Evolutionary conservation across 148 eudicot species (phyloP).

Genomic region (Polygonum aviculare): DNA sequence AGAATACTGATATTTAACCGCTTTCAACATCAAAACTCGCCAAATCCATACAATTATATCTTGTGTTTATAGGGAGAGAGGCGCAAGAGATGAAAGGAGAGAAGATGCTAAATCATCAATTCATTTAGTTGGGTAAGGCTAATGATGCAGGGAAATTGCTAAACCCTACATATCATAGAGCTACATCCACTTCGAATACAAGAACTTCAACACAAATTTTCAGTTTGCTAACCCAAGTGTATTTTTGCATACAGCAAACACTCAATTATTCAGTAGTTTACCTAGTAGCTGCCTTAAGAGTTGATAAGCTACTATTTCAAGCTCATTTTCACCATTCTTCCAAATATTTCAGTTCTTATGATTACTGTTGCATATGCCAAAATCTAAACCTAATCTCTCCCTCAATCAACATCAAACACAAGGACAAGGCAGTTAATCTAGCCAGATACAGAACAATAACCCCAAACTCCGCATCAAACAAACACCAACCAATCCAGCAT

Average conservation of each 20-base stretch:
- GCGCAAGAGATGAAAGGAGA: too few species aligned
- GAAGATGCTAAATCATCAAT: background rate
- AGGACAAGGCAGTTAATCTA: background rate
- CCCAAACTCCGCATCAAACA: background rate
- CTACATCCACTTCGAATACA: background rate
- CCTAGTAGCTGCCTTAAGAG: background rate
- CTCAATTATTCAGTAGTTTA: background rate
- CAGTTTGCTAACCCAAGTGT: background rate
- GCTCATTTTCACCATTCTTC: background rate
- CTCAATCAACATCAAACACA: background rate
- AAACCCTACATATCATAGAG: too few species aligned
- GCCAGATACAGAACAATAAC: background rate
- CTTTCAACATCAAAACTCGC: too few species aligned
- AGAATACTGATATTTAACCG: conserved; percentile 26
- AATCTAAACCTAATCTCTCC: background rate
- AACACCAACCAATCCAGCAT: background rate
- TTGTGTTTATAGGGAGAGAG: too few species aligned
- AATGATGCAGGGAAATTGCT: background rate
- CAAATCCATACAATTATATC: too few species aligned
- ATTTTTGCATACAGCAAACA: background rate
- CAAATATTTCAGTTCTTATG: background rate
- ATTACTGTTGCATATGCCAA: background rate
- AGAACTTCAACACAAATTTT: background rate
- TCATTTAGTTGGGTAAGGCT: background rate
- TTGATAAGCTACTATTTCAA: background rate